Conservation (phyloP, 805 yeast genomes). For the Yamadazyma paraphyllophila region DNA sequence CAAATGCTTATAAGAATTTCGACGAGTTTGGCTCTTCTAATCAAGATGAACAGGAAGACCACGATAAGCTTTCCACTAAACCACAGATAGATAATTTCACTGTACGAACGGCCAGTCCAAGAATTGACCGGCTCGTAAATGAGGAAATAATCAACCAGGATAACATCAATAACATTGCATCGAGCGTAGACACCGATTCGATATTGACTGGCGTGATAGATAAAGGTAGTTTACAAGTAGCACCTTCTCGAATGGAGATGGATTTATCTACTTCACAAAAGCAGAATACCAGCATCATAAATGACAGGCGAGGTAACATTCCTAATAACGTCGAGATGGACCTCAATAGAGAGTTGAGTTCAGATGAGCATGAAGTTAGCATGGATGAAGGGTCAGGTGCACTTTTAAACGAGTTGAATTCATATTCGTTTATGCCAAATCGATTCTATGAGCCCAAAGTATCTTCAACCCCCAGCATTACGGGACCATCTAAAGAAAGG, state of each 20-base stretch:
- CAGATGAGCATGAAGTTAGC: slow-evolving; percentile 12
- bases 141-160: slow-evolving; percentile 4
- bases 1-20: background rate
- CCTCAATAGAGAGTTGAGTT: slow-evolving; percentile 13
- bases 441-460: background rate
- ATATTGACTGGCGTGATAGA: slow-evolving; percentile 13
- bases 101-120: slow-evolving; percentile 5
- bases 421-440: slow-evolving; percentile 11
- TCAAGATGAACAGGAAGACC: slow-evolving; percentile 13
- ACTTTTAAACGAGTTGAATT: slow-evolving; percentile 19
- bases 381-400: slow-evolving; percentile 18
- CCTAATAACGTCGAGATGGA: slow-evolving; percentile 10
- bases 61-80: slow-evolving; percentile 2
- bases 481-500: background rate
- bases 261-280: slow-evolving; percentile 3
- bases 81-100: slow-evolving; percentile 10
- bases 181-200: slow-evolving; percentile 17
- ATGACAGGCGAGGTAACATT: background rate
- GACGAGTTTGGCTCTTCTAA: slow-evolving; percentile 29
- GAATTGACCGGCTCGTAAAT: slow-evolving; percentile 1
- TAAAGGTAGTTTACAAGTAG: slow-evolving; percentile 14
- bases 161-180: slow-evolving; percentile 12
- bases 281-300: background rate
- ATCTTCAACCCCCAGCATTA: background rate
- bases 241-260: slow-evolving; percentile 11